These are phyloP conservation scores for Arthrobotrys pseudoclavata DNA, from an alignment of 2,329 filamentous ascomycete genomes.

Conservation along the genomic window DNA sequence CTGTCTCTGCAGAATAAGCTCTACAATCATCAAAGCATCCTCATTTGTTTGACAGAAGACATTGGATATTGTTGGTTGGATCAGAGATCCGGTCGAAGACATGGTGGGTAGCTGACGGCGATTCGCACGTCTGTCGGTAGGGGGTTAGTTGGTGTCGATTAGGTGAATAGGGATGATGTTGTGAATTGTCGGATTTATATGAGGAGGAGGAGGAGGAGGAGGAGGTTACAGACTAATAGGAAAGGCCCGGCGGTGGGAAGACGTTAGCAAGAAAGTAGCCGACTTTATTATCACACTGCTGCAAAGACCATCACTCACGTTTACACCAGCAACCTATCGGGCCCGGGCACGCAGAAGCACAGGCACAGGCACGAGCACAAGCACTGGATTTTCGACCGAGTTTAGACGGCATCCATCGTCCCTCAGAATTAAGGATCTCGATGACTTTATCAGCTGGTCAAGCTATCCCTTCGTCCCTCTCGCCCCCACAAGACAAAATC, in stretches of 20 bases:
- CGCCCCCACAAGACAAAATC: neutral
- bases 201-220: neutral
- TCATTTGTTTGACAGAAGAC: conserved; percentile 59
- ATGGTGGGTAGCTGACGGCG: conserved; percentile 25
- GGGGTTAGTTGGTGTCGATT: neutral
- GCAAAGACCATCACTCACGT: conserved; percentile 24
- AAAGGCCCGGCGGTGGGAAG: conserved; percentile 15
- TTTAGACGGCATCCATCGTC: conserved; percentile 40
- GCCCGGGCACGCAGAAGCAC: conserved; percentile 3
- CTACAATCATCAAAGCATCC: conserved; percentile 57
- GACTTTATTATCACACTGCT: neutral
- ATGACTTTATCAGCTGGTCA: conserved; percentile 36
- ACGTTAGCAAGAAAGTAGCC: conserved; percentile 5
- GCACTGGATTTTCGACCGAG: conserved; percentile 22
- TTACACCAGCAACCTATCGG: conserved; percentile 19
- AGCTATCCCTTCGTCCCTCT: conserved; percentile 24
- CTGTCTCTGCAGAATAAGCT: conserved; percentile 48
- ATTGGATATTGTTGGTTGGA: conserved; percentile 59
- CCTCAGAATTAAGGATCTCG: conserved; percentile 26
- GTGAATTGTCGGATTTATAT: conserved; percentile 3
- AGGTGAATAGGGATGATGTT: neutral
- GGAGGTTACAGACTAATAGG: conserved; percentile 17
- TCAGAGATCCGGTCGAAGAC: conserved; percentile 54
- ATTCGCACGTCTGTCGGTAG: conserved; percentile 1
- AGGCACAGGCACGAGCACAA: conserved; percentile 27